phyloP scores from a whole-genome alignment of 768 basidiomycete species.

The Mycena filopes region DNA sequence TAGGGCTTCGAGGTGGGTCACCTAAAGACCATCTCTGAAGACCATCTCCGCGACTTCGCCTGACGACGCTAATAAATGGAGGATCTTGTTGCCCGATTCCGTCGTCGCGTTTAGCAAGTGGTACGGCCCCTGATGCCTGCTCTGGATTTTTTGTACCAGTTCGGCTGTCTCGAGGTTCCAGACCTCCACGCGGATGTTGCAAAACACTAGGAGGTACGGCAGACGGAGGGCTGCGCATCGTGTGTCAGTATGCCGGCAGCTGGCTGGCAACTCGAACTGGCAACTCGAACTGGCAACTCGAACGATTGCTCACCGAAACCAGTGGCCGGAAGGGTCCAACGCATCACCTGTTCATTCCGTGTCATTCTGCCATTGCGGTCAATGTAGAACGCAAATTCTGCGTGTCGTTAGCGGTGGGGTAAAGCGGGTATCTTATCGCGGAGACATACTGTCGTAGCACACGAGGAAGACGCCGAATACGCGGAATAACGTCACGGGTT shows the following conservation, averaged over 20 bases:
- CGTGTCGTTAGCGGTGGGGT: not conserved
- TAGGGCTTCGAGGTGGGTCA: too few species aligned
- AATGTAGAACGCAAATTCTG: constrained; percentile 86
- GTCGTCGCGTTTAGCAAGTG: constrained; percentile 28
- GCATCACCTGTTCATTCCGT: constrained; percentile 71
- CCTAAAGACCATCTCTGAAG: not conserved
- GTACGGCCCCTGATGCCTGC: constrained; percentile 41
- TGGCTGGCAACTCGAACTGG: too few species aligned
- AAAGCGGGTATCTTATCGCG: not conserved
- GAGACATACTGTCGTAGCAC: constrained; percentile 77
- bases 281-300: too few species aligned
- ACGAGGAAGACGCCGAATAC: constrained; percentile 80
- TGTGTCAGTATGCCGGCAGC: too few species aligned
- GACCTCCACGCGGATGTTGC: constrained; percentile 80
- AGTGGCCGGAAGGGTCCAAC: constrained; percentile 79
- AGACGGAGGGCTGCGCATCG: constrained; percentile 70
- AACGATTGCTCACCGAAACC: constrained; percentile 67
- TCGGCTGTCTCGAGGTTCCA: constrained; percentile 76
- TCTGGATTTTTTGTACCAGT: constrained; percentile 75
- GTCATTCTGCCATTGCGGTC: constrained; percentile 81
- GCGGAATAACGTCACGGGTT: constrained; percentile 80
- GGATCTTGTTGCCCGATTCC: constrained; percentile 4
- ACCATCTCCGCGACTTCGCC: constrained; percentile 13
- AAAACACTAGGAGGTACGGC: constrained; percentile 84
- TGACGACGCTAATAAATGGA: not conserved